Evolutionary conservation across 495 filamentous ascomycete genomes (phyloP), one percentile per base, ranked within the genome.

Genomic region (Penicillium daleae): DNA sequence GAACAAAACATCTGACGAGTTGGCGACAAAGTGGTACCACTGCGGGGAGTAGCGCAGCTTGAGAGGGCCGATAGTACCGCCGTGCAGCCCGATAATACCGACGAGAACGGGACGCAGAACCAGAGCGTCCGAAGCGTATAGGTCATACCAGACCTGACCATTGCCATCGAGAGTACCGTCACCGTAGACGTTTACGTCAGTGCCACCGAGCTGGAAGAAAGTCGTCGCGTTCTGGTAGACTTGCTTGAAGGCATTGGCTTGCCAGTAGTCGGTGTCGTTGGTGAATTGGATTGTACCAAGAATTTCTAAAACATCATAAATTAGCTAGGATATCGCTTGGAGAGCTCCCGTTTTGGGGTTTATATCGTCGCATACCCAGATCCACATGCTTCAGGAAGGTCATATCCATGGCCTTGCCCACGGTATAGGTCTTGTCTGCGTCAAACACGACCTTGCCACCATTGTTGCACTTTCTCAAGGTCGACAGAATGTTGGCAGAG

Each of bases 121-220:
- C 27, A 84, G 80, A 26, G 78, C 72, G 62, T 90, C 75, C 32
- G 68, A 58, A 1, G 81, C 83, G 54, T 86, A 86, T 12, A 82
- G 71, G 68, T 91, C 87, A 70, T 90, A 91, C 86, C 87, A 90
- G 15, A 86, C 80, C 70, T 91, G 87, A 1, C 88, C 88, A 63
- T 89, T 90, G 31, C 88, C 87, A 66, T 88, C 80, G 10, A 89
- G 68, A 4, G 79, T 87, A 32, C 87, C 87, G 27, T 80, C 80
- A 4, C 87, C 87, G 59, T 89, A 91, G 49, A 91, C 75, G 64
- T 89, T 87, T 33, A 91, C 86, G 66, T 91, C 87, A 21, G 83
- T 75, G 21, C 88, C 88, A 35, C 88, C 87, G 60, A 90, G 78
- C 72, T 85, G 82, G 82, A 87, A 91, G 80, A 90, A 90, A 4